Conservation (phyloP, 495 filamentous ascomycete genomes). For the Daldinia bambusicola region DNA sequence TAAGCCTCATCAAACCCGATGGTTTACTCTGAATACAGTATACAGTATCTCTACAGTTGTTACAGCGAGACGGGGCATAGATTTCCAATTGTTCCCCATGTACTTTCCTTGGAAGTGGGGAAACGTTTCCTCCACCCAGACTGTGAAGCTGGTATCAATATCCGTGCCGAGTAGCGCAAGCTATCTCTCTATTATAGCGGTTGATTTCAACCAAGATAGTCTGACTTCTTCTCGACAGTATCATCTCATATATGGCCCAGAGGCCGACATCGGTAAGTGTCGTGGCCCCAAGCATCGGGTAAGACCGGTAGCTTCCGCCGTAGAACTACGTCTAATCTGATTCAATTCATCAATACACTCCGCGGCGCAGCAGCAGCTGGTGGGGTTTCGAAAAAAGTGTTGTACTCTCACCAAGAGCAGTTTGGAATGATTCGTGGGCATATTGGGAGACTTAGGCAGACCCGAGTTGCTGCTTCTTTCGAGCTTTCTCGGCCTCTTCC, state of each 20-base stretch:
- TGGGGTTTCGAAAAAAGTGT: constrained; percentile 13
- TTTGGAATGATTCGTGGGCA: constrained; percentile 10
- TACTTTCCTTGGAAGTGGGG: background rate
- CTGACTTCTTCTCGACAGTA: background rate
- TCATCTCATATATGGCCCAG: background rate
- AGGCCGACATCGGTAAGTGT: background rate
- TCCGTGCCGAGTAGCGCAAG: background rate
- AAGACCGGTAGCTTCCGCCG: constrained; percentile 18
- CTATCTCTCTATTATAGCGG: background rate
- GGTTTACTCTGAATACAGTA: constrained; percentile 5
- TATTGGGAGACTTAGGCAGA: constrained; percentile 19
- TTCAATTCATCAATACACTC: constrained; percentile 10
- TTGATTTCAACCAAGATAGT: background rate
- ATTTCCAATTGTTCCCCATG: background rate
- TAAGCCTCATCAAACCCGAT: background rate
- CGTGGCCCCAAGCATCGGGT: background rate
- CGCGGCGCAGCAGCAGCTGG: constrained; percentile 25
- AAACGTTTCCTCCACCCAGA: background rate
- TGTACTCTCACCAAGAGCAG: background rate
- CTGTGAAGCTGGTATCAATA: constrained; percentile 2
- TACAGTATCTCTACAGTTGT: background rate
- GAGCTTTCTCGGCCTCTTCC: constrained; percentile 41
- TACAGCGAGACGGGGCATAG: background rate
- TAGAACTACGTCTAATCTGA: constrained; percentile 22
- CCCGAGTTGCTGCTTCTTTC: constrained; percentile 35